Conservation (phyloP, 2,329 filamentous ascomycete genomes). For the Colletotrichum sublineola region DNA sequence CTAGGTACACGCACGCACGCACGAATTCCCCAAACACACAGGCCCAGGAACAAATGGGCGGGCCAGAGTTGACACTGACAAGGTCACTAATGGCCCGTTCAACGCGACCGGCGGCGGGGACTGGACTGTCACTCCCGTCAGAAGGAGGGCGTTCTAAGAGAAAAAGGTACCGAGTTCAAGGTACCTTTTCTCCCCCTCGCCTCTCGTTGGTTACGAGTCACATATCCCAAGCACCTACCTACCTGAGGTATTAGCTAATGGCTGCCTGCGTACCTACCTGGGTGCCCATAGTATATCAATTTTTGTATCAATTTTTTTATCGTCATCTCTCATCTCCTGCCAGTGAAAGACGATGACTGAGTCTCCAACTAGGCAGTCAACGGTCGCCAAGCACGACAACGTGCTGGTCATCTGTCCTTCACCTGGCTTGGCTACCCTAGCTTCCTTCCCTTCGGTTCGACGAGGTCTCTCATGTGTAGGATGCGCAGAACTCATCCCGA, state of each 20-base stretch:
- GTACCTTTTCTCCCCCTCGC: background rate
- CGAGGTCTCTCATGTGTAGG: background rate
- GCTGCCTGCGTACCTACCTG: background rate
- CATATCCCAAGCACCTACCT: too few species aligned
- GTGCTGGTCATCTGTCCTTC: background rate
- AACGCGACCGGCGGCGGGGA: conserved; percentile 1
- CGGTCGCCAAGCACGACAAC: background rate
- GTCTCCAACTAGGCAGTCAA: background rate
- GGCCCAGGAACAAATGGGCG: background rate
- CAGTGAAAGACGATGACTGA: background rate
- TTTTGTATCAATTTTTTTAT: too few species aligned
- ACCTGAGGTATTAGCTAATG: too few species aligned
- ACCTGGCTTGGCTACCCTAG: conserved; percentile 3
- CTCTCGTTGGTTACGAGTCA: too few species aligned
- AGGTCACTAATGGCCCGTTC: conserved; percentile 12
- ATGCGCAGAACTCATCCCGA: conserved; percentile 1
- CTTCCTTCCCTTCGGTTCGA: background rate
- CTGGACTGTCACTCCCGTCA: conserved; percentile 10
- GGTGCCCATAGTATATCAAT: background rate
- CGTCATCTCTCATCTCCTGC: background rate
- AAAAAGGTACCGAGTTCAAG: background rate
- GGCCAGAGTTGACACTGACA: conserved; percentile 24
- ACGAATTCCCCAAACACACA: background rate
- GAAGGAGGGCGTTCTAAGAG: background rate
- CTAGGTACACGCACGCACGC: background rate